Conservation (phyloP, 192 early-diverging fungal genomes). For the Coemansia sp. region DNA sequence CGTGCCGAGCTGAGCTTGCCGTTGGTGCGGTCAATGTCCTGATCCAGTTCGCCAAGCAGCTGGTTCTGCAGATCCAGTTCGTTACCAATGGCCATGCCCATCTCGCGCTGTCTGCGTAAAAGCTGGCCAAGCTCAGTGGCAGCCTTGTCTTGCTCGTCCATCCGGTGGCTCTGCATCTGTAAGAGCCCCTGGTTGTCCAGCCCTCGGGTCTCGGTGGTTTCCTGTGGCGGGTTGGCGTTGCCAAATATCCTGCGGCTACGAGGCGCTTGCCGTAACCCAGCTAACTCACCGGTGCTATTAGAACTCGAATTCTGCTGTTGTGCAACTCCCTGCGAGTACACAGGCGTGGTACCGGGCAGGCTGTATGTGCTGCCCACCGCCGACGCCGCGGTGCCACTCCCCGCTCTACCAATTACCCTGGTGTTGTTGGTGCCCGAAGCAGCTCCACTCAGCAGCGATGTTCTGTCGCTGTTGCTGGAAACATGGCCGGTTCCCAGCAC, state of each 20-base stretch:
- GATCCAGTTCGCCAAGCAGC: constrained; percentile 79
- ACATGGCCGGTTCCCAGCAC: constrained; percentile 49
- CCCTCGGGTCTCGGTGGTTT: constrained; percentile 77
- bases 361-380: constrained; percentile 8
- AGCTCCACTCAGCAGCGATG: constrained; percentile 33
- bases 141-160: constrained; percentile 80
- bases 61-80: constrained; percentile 93
- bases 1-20: constrained; percentile 72
- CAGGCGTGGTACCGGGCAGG: constrained; percentile 33
- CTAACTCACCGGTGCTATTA: not conserved
- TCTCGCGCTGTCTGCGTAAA: constrained; percentile 78
- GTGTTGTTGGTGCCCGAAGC: constrained; percentile 13
- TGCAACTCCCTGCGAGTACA: constrained; percentile 16
- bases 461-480: constrained; percentile 27
- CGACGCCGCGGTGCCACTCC: constrained; percentile 12
- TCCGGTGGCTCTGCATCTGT: constrained; percentile 70
- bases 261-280: constrained; percentile 17
- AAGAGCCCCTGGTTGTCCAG: constrained; percentile 76
- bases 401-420: constrained; percentile 38
- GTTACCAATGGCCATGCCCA: constrained; percentile 82
- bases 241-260: constrained; percentile 70
- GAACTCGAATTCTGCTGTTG: constrained; percentile 13
- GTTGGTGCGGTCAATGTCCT: constrained; percentile 73
- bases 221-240: constrained; percentile 60
- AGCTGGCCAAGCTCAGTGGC: constrained; percentile 75